These are phyloP conservation scores for Apiospora saccharicola DNA, from an alignment of 2,329 filamentous ascomycete genomes.

Conservation along the genomic window DNA sequence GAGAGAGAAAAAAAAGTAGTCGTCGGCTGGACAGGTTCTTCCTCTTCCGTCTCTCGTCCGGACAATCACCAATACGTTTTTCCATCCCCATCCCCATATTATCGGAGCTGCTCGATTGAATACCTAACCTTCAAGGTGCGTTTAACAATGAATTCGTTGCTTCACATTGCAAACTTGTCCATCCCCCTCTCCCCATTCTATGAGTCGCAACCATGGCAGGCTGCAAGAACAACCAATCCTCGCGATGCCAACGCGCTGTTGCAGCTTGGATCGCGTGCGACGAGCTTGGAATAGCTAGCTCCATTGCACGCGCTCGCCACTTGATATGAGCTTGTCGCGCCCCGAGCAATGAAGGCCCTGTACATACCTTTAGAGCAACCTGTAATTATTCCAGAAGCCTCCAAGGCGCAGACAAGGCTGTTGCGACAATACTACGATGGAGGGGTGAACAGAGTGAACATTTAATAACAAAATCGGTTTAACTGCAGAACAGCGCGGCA, in stretches of 20 bases:
- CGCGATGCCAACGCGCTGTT: not conserved
- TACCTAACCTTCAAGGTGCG: conserved; percentile 29
- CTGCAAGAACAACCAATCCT: not conserved
- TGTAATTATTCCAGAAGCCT: conserved; percentile 6
- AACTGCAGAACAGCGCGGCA: conserved; percentile 13
- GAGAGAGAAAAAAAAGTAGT: conserved; percentile 25
- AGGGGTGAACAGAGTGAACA: not conserved
- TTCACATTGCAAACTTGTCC: conserved; percentile 12
- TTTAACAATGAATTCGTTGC: conserved; percentile 21
- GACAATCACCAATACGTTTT: conserved; percentile 37
- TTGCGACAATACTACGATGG: not conserved
- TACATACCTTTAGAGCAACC: conserved; percentile 2
- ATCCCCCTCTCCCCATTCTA: not conserved
- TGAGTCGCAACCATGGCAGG: not conserved
- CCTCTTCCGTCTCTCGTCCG: conserved; percentile 38
- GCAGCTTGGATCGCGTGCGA: not conserved
- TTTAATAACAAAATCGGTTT: conserved; percentile 21
- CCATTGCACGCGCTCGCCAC: conserved; percentile 6
- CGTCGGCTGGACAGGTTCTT: conserved; percentile 40
- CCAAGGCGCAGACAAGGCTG: conserved; percentile 4
- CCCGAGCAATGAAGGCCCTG: not conserved
- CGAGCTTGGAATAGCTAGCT: conserved; percentile 13
- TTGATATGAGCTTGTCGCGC: conserved; percentile 6
- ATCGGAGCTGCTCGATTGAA: conserved; percentile 25
- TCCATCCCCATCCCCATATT: conserved; percentile 41